Evolutionary conservation across 2,329 filamentous ascomycete species (phyloP), one percentile per base, ranked within the genome.

Genomic region (Aphanocladium album): DNA sequence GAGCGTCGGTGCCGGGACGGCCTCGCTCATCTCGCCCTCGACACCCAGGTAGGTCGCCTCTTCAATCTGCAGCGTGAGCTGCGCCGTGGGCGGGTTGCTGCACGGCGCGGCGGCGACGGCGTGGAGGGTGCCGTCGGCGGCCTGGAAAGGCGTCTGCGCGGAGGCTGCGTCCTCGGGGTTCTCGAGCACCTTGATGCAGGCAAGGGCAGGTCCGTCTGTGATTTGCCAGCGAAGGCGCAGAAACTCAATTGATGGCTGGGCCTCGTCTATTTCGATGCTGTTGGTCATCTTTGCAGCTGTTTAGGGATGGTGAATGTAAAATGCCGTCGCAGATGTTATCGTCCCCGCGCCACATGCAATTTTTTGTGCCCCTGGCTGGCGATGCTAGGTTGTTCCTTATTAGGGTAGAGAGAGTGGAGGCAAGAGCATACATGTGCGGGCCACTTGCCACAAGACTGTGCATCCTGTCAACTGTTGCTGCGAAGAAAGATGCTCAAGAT

Each of bases 191-290:
- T 45, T 43, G n/a, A 59, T n/a, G 57, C 47, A 45, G 7, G 30
- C 3, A 33, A 43, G 25, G n/a, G 47, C 57, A 11, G 47, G 57
- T 37, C 12, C 14, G 57, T 59, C 47, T 12, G 45, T 35, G 47
- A 59, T 59, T 37, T 59, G 35, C 57, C 57, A 59, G 39, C 57
- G 57, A 6, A 59, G n/a, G 9, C 57, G 47, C 19, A 57, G 46
- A 30, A 57, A 49, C 23, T 57, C 55, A 17, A 30, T 39, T 1
- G 55, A 56, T n/a, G 53, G 53, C 53, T 56, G 41, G 1, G 30
- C 41, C 53, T 56, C 53, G 3, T 56, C 53, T 6, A 47, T 12
- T 1, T 47, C 19, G 19, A 14, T 25, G 5, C n/a, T 47, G 5
- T 47, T 41, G 30, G 53, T 41, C 53, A 56, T 56, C 23, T 12